Evolutionary conservation across 352 stramenopile species (phyloP), one percentile per base, ranked within the genome.

Genomic region (Globisporangium paddicum): DNA sequence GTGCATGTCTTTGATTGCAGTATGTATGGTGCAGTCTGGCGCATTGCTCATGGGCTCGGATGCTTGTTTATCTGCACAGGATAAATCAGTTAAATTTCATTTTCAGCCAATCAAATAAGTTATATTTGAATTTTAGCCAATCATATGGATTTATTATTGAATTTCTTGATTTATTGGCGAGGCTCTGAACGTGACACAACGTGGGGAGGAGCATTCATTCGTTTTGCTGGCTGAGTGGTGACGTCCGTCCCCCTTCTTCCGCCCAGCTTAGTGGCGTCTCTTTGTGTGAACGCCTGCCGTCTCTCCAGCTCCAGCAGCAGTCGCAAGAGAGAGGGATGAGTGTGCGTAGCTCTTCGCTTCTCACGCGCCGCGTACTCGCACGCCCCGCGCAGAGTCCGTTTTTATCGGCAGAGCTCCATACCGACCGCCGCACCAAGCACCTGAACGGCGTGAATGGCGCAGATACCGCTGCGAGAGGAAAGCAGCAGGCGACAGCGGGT

Each of bases 331-430:
- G 16, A 16, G 26, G 56, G n/a, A 63, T 63, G 57, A 63, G 25
- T 44, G 45, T 55, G 45, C 60, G 42, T 35, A 48, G 51, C 51
- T 49, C 52, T 10, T 60, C 60, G 46, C 42, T 60, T 42, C 35
- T 66, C 60, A 51, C 60, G 19, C 52, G 60, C 32, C 60, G 53
- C 32, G 37, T 59, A 42, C 60, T 60, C 21, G 10, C 51, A 7
- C 60, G 51, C 35, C 57, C 28, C 14, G 19, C 34, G 26, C 55
- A 45, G 55, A 44, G 30, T 13, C 26, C 46, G 47, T 41, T 53
- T 18, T 19, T 58, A n/a, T n/a, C 26, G 18, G 40, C 30, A 5
- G 51, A 59, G 34, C 44, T 66, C 10, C 60, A 66, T 46, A 66
- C 60, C 8, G 60, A 60, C 28, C 60, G 53, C 13, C 45, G 58